Evolutionary conservation across 2,329 filamentous ascomycete species (phyloP).

Genomic region (Pseudofabraea citricarpa): DNA sequence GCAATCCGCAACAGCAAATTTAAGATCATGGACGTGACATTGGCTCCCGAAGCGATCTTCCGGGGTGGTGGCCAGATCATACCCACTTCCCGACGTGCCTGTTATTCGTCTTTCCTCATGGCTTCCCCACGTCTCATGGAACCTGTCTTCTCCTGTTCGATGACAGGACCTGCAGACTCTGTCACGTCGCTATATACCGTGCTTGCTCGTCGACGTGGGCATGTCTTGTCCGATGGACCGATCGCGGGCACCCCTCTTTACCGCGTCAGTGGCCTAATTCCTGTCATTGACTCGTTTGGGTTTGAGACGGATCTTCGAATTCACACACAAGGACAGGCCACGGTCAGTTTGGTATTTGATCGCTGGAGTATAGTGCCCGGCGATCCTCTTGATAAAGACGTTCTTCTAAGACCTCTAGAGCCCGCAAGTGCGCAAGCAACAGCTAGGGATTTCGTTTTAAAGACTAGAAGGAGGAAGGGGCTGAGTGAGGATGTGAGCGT

Average conservation of each 20-base stretch:
- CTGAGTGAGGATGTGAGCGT: conserved; percentile 93
- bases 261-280: conserved; percentile 82
- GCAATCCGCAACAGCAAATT: conserved; percentile 98
- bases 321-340: conserved; percentile 89
- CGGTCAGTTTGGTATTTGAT: conserved; percentile 89
- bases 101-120: conserved; percentile 97
- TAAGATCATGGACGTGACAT: conserved; percentile 83
- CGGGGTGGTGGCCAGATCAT: conserved; percentile 96
- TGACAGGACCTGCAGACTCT: conserved; percentile 87
- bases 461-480: conserved; percentile 90
- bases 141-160: conserved; percentile 86
- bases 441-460: conserved; percentile 92
- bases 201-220: conserved; percentile 79
- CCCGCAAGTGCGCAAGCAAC: conserved; percentile 84
- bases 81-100: conserved; percentile 84
- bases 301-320: conserved; percentile 97
- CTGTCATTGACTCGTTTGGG: conserved; percentile 95
- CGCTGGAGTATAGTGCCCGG: conserved; percentile 94
- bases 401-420: conserved; percentile 78
- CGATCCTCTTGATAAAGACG: conserved; percentile 85
- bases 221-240: conserved; percentile 90
- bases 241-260: conserved; percentile 94
- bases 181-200: conserved; percentile 90
- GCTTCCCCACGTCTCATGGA: conserved; percentile 95
- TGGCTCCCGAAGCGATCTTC: conserved; percentile 89